phyloP scores from a whole-genome alignment of 2,329 filamentous ascomycete genomes.

The Phialocephala subalpina region DNA sequence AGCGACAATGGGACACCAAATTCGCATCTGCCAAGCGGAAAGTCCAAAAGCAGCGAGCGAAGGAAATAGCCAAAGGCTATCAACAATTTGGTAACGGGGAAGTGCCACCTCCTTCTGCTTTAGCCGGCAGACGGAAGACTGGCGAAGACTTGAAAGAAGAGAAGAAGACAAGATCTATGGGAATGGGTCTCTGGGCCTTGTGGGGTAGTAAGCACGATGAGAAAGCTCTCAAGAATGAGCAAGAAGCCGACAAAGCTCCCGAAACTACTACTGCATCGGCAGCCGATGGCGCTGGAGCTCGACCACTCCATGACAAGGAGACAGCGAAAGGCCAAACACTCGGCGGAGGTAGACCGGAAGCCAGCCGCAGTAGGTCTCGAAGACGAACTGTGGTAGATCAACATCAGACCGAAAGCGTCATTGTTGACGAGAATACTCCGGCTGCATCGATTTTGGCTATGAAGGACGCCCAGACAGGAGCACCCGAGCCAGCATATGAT shows the following conservation, averaged over 20 bases:
- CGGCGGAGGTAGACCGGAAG: conserved; percentile 23
- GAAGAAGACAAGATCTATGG: conserved; percentile 71
- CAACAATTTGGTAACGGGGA: conserved; percentile 76
- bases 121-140: conserved; percentile 73
- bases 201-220: conserved; percentile 94
- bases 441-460: conserved; percentile 53
- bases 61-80: conserved; percentile 77
- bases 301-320: conserved; percentile 33
- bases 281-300: conserved; percentile 53
- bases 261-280: conserved; percentile 45
- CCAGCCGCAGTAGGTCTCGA: conserved; percentile 51
- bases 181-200: conserved; percentile 82
- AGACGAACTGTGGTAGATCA: conserved; percentile 59
- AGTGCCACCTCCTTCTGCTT: conserved; percentile 80
- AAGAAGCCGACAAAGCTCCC: conserved; percentile 54
- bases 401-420: conserved; percentile 52
- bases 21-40: conserved; percentile 74
- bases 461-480: conserved; percentile 49
- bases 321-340: conserved; percentile 27
- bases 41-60: conserved; percentile 76
- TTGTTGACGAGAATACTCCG: conserved; percentile 50
- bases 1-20: conserved; percentile 74
- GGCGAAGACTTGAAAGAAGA: conserved; percentile 57
- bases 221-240: conserved; percentile 68
- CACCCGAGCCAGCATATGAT: conserved; percentile 35